These are phyloP conservation scores for Ceratobasidium sp. DNA, from an alignment of 1,284 basidiomycete genomes.

Conservation along the genomic window DNA sequence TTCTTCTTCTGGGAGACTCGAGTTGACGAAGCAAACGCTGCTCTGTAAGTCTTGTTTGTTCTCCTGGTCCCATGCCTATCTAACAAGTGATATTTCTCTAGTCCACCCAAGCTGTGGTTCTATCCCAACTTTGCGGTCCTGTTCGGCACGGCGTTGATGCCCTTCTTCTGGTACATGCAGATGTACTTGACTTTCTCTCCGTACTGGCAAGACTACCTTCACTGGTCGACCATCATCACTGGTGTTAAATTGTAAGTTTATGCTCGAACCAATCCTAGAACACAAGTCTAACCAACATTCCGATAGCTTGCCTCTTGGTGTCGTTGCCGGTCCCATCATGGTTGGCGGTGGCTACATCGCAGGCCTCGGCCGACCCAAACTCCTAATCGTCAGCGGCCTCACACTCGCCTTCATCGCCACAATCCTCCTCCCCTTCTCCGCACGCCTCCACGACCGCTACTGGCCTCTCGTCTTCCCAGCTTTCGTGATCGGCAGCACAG, in stretches of 20 bases:
- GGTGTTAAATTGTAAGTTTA: slow-evolving; percentile 45
- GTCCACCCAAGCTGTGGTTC: slow-evolving; percentile 62
- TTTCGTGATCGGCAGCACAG: slow-evolving; percentile 53
- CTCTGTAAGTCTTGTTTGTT: slow-evolving; percentile 57
- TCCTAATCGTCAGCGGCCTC: slow-evolving; percentile 63
- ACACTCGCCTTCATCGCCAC: slow-evolving; percentile 61
- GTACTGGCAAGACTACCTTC: slow-evolving; percentile 42
- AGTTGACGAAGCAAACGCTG: slow-evolving; percentile 59
- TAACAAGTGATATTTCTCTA: slow-evolving; percentile 44
- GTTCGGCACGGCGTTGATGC: slow-evolving; percentile 59
- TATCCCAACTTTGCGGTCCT: slow-evolving; percentile 61
- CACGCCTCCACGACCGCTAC: slow-evolving; percentile 60
- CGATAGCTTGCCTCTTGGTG: slow-evolving; percentile 41
- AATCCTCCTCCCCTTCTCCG: slow-evolving; percentile 62
- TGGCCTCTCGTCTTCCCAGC: slow-evolving; percentile 67
- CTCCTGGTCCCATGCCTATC: not conserved
- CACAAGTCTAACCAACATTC: not conserved
- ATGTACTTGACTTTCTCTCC: slow-evolving; percentile 44
- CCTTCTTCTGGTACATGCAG: slow-evolving; percentile 59
- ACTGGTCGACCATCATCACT: slow-evolving; percentile 44
- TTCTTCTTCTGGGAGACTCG: slow-evolving; percentile 64
- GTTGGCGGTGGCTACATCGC: slow-evolving; percentile 62
- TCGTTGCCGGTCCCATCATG: slow-evolving; percentile 53
- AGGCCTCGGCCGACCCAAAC: slow-evolving; percentile 61
- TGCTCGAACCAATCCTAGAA: not conserved